phyloP scores from a whole-genome alignment of 2,329 filamentous ascomycete genomes.

The Corynespora cassiicola region DNA sequence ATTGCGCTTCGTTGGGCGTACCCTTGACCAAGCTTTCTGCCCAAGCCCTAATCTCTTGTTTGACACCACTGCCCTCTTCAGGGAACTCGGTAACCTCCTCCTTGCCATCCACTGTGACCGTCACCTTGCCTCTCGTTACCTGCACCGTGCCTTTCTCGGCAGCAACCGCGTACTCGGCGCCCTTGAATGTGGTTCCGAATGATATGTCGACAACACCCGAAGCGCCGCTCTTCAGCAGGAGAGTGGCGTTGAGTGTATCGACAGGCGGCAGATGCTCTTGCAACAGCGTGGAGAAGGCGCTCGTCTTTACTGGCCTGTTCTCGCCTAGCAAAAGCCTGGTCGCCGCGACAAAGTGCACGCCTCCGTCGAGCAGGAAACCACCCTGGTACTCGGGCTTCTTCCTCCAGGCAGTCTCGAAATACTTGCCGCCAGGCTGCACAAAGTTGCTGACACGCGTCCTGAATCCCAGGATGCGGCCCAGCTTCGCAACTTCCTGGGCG shows the following conservation, averaged over 20 bases:
- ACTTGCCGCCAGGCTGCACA: slow-evolving; percentile 60
- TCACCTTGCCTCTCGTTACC: slow-evolving; percentile 52
- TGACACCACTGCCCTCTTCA: slow-evolving; percentile 60
- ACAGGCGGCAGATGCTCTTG: slow-evolving; percentile 67
- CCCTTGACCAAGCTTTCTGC: slow-evolving; percentile 60
- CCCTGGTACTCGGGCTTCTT: slow-evolving; percentile 75
- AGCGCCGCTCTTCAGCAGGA: slow-evolving; percentile 61
- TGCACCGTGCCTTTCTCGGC: slow-evolving; percentile 65
- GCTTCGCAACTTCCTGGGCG: slow-evolving; percentile 54
- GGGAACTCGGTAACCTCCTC: slow-evolving; percentile 52
- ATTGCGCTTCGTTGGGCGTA: slow-evolving; percentile 58
- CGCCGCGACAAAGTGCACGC: slow-evolving; percentile 74
- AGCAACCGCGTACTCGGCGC: slow-evolving; percentile 63
- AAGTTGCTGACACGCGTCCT: slow-evolving; percentile 53
- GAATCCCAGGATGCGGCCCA: slow-evolving; percentile 65
- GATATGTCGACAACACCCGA: slow-evolving; percentile 65
- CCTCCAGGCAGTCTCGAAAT: slow-evolving; percentile 67
- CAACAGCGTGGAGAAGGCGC: slow-evolving; percentile 63
- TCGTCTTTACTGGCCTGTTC: slow-evolving; percentile 55
- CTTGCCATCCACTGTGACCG: slow-evolving; percentile 22
- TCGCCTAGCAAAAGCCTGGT: slow-evolving; percentile 63
- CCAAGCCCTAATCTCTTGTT: slow-evolving; percentile 68
- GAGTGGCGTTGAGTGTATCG: slow-evolving; percentile 69
- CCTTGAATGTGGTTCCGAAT: slow-evolving; percentile 62
- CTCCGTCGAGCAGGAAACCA: slow-evolving; percentile 77